phyloP scores from a whole-genome alignment of 208 protist species.

The Trypanosoma boissoni region DNA sequence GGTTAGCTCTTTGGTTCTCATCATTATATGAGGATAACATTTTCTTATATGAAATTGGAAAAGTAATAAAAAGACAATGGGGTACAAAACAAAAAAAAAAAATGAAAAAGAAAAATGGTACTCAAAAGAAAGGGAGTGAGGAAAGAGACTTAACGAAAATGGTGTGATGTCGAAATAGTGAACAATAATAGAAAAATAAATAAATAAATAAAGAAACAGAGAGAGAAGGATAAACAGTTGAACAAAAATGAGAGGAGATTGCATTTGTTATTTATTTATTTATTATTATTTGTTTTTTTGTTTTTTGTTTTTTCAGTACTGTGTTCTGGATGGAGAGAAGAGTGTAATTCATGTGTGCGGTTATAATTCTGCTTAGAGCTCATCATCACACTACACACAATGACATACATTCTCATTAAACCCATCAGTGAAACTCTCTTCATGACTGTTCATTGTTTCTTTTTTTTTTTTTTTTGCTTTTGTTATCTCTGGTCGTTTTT shows the following conservation, averaged over 20 bases:
- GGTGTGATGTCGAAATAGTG: too few species aligned
- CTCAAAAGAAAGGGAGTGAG: neutral
- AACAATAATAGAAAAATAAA: conserved; percentile 20
- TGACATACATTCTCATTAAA: too few species aligned
- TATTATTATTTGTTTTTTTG: conserved; percentile 2
- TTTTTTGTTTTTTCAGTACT: conserved; percentile 11
- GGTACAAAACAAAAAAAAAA: conserved; percentile 1
- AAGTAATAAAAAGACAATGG: neutral
- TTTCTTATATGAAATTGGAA: too few species aligned
- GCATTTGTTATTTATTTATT: conserved; percentile 6
- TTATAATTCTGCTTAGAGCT: too few species aligned
- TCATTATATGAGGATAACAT: too few species aligned
- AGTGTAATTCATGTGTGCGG: too few species aligned
- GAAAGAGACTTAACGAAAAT: too few species aligned
- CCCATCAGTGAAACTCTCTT: too few species aligned
- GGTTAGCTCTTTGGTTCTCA: neutral
- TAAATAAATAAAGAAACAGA: conserved; percentile 19
- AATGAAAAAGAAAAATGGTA: conserved; percentile 23
- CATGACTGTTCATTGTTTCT: neutral
- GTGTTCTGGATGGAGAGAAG: conserved; percentile 9
- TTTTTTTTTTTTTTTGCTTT: conserved; percentile 4
- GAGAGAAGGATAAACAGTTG: conserved; percentile 17
- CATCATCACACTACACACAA: too few species aligned
- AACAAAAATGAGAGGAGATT: neutral
- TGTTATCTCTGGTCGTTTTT: conserved; percentile 1